Percentiles rank a stretch among this genome's conserved stretches.
Evolutionary conservation across 805 yeast genomes (phyloP).

Genomic region (Yarrowia deformans): DNA sequence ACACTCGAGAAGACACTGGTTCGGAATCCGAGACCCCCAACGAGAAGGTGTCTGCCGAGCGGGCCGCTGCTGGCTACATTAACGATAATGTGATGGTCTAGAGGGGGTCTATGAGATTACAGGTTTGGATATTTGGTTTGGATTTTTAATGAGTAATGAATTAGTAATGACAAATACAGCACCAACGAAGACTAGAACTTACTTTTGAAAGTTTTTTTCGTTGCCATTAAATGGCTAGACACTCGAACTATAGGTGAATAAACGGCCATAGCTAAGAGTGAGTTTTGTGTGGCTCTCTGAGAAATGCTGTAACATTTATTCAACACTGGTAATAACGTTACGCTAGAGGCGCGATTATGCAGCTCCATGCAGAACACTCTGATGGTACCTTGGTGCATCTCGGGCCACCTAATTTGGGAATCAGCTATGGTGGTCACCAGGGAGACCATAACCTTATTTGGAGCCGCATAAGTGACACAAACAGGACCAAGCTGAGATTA

Average conservation of each 20-base stretch:
- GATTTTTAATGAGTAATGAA: conserved; percentile 7
- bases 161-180: too few species aligned
- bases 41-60: conserved; percentile 7
- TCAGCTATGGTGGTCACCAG: not conserved
- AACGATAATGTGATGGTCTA: conserved; percentile 22
- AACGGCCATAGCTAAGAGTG: too few species aligned
- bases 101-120: too few species aligned
- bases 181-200: too few species aligned
- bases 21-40: not conserved
- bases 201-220: too few species aligned
- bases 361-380: conserved; percentile 1
- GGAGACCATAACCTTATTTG: not conserved
- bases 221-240: too few species aligned
- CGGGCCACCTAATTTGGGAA: not conserved
- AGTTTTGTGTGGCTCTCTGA: too few species aligned
- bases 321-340: not conserved
- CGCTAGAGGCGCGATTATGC: conserved; percentile 1
- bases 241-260: too few species aligned
- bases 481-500: not conserved
- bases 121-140: too few species aligned
- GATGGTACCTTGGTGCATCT: not conserved
- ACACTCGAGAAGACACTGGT: not conserved
- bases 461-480: not conserved
- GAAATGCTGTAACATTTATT: too few species aligned
- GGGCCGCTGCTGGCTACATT: conserved; percentile 15